These are phyloP conservation scores for Heterobasidion irregulare DNA, from an alignment of 1,284 basidiomycete species.

Conservation along the genomic window DNA sequence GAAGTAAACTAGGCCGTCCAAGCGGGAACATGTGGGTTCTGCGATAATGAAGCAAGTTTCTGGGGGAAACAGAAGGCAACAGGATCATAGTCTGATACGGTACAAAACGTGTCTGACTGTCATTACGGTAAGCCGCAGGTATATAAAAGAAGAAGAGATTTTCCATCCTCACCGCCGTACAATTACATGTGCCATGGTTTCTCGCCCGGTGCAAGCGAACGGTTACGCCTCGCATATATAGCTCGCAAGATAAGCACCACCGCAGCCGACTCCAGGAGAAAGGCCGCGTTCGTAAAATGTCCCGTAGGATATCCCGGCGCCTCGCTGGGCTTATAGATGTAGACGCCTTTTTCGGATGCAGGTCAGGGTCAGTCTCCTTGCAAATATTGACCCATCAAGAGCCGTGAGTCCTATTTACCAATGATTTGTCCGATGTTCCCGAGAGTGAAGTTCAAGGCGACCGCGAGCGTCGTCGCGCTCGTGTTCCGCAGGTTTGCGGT, in stretches of 20 bases:
- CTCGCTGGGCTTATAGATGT: slow-evolving; percentile 28
- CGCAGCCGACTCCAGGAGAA: slow-evolving; percentile 18
- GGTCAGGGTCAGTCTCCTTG: neutral
- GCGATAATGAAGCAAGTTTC: no score
- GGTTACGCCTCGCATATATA: slow-evolving; percentile 15
- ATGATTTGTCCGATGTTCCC: slow-evolving; percentile 29
- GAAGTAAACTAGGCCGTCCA: no score
- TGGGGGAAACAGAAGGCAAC: no score
- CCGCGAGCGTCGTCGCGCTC: slow-evolving; percentile 23
- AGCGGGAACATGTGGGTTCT: no score
- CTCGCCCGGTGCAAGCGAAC: slow-evolving; percentile 9
- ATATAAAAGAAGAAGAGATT: no score
- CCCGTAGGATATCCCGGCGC: slow-evolving; percentile 25
- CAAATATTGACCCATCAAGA: neutral
- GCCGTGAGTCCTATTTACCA: slow-evolving; percentile 5
- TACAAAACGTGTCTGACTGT: no score
- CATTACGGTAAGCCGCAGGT: no score
- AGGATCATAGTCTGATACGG: no score
- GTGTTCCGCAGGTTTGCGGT: slow-evolving; percentile 26
- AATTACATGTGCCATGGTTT: slow-evolving; percentile 13
- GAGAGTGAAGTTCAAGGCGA: slow-evolving; percentile 28
- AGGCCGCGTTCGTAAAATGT: slow-evolving; percentile 27
- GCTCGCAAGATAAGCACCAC: slow-evolving; percentile 12
- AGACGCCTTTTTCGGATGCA: slow-evolving; percentile 19
- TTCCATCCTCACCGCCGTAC: no score